Percentiles rank a stretch among this genome's conserved stretches.
Conservation (phyloP, 805 yeast species). For the Jamesozyma hellenica region DNA sequence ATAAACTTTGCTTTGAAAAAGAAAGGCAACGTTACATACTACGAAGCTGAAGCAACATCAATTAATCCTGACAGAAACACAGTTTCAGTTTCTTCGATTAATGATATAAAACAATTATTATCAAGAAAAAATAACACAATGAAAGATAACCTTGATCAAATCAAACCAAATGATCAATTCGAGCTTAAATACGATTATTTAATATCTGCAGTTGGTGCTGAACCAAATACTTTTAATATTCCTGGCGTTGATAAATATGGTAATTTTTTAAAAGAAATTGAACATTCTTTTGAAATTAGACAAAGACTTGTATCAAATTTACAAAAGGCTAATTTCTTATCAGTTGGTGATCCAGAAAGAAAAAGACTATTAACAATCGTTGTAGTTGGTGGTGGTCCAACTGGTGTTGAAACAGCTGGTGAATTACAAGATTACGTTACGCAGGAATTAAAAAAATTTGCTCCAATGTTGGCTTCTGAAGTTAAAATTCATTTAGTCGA, state of each 20-base stretch:
- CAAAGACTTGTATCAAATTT: slow-evolving; percentile 73
- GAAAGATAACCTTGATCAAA: slow-evolving; percentile 28
- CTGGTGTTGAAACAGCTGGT: slow-evolving; percentile 96
- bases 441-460: slow-evolving; percentile 79
- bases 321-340: slow-evolving; percentile 80
- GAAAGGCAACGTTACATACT: slow-evolving; percentile 67
- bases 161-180: slow-evolving; percentile 33
- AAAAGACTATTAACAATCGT: slow-evolving; percentile 76
- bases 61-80: slow-evolving; percentile 68
- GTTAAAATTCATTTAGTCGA: slow-evolving; percentile 79
- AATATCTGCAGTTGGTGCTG: slow-evolving; percentile 87
- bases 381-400: slow-evolving; percentile 97
- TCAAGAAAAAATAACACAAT: slow-evolving; percentile 2
- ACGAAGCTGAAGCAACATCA: slow-evolving; percentile 83
- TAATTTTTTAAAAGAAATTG: slow-evolving; percentile 77
- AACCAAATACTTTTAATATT: slow-evolving; percentile 86
- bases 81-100: slow-evolving; percentile 46
- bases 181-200: slow-evolving; percentile 67
- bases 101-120: slow-evolving; percentile 24
- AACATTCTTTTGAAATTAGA: slow-evolving; percentile 76
- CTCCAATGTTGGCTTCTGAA: slow-evolving; percentile 79
- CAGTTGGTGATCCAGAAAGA: slow-evolving; percentile 69
- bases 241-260: slow-evolving; percentile 85
- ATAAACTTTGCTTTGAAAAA: slow-evolving; percentile 74
- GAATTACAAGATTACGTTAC: slow-evolving; percentile 90